phyloP scores from a whole-genome alignment of 1,284 basidiomycete species.

The Cystobasidium slooffiae region DNA sequence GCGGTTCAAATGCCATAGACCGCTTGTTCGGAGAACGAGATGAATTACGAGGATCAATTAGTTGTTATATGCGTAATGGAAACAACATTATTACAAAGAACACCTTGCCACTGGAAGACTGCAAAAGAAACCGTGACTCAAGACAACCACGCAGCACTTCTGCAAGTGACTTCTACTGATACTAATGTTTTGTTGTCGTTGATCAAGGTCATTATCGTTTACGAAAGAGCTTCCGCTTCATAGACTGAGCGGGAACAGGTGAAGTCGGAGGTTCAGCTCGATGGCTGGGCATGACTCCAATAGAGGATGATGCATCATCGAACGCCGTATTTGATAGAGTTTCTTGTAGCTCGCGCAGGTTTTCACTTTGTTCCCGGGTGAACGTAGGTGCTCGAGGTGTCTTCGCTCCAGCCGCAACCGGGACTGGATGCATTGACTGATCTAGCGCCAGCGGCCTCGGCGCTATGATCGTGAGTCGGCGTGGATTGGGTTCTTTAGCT shows the following conservation, averaged over 20 bases:
- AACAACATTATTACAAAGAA: no score
- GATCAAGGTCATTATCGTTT: neutral
- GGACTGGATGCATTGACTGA: neutral
- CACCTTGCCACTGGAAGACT: no score
- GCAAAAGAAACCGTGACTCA: no score
- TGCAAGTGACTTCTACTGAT: no score
- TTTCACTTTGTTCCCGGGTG: constrained; percentile 9
- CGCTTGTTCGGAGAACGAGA: no score
- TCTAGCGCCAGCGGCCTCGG: neutral
- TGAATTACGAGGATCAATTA: no score
- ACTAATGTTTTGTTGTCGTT: neutral
- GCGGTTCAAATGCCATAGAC: no score
- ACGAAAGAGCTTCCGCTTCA: constrained; percentile 9
- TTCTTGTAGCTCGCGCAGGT: constrained; percentile 8
- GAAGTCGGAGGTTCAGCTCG: neutral
- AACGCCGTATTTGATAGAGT: neutral
- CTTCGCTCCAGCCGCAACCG: neutral
- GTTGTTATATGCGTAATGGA: no score
- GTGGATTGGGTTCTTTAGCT: neutral
- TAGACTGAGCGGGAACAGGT: neutral
- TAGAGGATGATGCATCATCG: neutral
- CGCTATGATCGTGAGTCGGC: constrained; percentile 1
- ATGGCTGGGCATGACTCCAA: neutral
- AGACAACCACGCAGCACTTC: no score
- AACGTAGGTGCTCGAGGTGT: constrained; percentile 24